Conservation (phyloP, 257 asterid species). For the Cynanchum wilfordii region DNA sequence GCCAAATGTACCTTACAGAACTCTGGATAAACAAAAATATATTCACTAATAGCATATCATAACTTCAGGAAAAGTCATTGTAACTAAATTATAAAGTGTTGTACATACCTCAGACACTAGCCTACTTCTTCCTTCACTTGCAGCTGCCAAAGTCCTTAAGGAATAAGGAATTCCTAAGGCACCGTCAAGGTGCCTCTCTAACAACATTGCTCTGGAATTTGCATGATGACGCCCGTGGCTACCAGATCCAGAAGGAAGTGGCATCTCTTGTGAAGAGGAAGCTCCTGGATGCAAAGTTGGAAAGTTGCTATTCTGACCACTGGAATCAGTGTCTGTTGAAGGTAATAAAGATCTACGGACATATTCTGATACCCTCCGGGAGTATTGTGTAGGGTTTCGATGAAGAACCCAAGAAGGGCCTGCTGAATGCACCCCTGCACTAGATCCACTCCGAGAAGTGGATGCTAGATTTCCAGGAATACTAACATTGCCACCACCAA, state of each 20-base stretch:
- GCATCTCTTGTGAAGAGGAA: constrained; percentile 37
- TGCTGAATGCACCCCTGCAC: constrained; percentile 38
- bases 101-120: constrained; percentile 71
- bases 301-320: constrained; percentile 41
- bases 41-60: background rate
- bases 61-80: background rate
- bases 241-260: constrained; percentile 45
- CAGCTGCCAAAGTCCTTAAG: constrained; percentile 47
- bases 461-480: constrained; percentile 43
- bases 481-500: constrained; percentile 35
- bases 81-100: background rate
- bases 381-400: constrained; percentile 47
- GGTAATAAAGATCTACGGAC: constrained; percentile 64
- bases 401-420: constrained; percentile 52
- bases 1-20: background rate
- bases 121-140: constrained; percentile 72
- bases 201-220: constrained; percentile 45
- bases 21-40: background rate
- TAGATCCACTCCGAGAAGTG: constrained; percentile 38
- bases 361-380: constrained; percentile 65
- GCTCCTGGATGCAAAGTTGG: constrained; percentile 35
- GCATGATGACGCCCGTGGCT: constrained; percentile 47
- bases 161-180: constrained; percentile 58
- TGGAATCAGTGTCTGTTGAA: constrained; percentile 46
- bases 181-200: constrained; percentile 77